Conservation (phyloP, 306 rosid species). For the Cucurbita moschata region DNA sequence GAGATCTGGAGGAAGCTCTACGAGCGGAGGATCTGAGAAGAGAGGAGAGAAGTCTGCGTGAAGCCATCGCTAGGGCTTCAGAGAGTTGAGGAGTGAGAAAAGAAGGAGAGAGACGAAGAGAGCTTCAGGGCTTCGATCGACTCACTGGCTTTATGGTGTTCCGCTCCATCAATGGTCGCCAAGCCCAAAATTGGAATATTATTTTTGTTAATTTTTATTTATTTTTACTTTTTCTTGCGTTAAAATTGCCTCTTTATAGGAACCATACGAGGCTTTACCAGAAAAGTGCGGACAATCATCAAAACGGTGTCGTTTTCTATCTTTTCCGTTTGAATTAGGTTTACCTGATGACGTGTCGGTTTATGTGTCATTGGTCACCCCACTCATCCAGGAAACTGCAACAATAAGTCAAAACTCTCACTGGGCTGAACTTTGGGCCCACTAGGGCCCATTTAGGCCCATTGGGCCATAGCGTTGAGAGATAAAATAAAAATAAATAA, state of each 20-base stretch:
- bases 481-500: too few relatives aligned
- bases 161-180: slow-evolving; percentile 13
- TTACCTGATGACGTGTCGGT: not conserved
- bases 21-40: slow-evolving; percentile 61
- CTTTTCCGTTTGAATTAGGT: not conserved
- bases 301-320: not conserved
- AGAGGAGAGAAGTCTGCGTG: slow-evolving; percentile 58
- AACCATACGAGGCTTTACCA: not conserved
- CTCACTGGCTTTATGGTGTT: slow-evolving; percentile 1
- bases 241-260: not conserved
- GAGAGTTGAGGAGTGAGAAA: slow-evolving; percentile 3
- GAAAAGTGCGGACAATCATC: not conserved
- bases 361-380: not conserved
- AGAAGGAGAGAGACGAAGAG: slow-evolving; percentile 3
- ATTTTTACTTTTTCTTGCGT: not conserved
- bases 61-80: slow-evolving; percentile 50
- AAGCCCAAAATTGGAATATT: slow-evolving; percentile 15
- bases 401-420: not conserved
- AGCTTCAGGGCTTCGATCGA: not conserved
- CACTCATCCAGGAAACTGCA: slow-evolving; percentile 1
- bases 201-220: not conserved
- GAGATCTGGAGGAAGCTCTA: slow-evolving; percentile 47
- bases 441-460: not conserved
- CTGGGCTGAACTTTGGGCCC: not conserved
- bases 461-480: too few relatives aligned